Percentiles rank a stretch among this genome's conserved stretches.
These are phyloP conservation scores for Fraxinus greggii DNA, from an alignment of 305 asterid genomes.

Conservation along the genomic window DNA sequence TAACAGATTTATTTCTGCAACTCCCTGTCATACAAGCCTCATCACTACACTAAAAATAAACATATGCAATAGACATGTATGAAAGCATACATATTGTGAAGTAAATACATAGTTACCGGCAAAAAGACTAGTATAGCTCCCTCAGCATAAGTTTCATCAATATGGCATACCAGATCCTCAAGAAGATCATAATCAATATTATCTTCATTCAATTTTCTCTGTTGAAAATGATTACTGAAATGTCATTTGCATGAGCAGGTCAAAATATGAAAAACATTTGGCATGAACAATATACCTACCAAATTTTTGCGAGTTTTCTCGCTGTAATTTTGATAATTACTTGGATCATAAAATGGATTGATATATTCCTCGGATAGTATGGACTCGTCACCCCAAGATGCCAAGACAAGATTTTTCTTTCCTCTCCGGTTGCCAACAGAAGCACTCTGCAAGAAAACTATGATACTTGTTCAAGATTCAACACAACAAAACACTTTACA, in stretches of 20 bases:
- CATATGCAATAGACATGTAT: slow-evolving; percentile 10
- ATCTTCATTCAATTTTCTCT: slow-evolving; percentile 90
- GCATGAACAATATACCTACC: slow-evolving; percentile 45
- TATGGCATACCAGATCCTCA: slow-evolving; percentile 84
- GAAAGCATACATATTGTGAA: slow-evolving; percentile 14
- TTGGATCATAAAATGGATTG: slow-evolving; percentile 63
- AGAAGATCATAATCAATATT: slow-evolving; percentile 85
- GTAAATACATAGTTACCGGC: slow-evolving; percentile 54
- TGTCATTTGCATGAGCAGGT: slow-evolving; percentile 20
- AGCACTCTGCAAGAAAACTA: slow-evolving; percentile 55
- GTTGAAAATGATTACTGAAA: slow-evolving; percentile 29
- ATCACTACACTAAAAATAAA: slow-evolving; percentile 1
- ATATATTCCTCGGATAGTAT: slow-evolving; percentile 68
- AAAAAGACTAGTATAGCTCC: slow-evolving; percentile 88
- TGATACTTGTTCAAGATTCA: slow-evolving; percentile 7
- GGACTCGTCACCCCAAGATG: slow-evolving; percentile 96
- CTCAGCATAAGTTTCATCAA: slow-evolving; percentile 73
- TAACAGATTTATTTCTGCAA: slow-evolving; percentile 78
- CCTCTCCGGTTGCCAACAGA: slow-evolving; percentile 86
- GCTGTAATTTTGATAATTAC: slow-evolving; percentile 59
- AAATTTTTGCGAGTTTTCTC: slow-evolving; percentile 76
- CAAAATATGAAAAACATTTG: slow-evolving; percentile 11
- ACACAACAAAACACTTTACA: slow-evolving; percentile 3
- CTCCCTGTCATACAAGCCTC: slow-evolving; percentile 61
- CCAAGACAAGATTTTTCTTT: slow-evolving; percentile 77